Evolutionary conservation across 2,329 filamentous ascomycete species (phyloP).

Genomic region (Diaporthe citrichinensis): DNA sequence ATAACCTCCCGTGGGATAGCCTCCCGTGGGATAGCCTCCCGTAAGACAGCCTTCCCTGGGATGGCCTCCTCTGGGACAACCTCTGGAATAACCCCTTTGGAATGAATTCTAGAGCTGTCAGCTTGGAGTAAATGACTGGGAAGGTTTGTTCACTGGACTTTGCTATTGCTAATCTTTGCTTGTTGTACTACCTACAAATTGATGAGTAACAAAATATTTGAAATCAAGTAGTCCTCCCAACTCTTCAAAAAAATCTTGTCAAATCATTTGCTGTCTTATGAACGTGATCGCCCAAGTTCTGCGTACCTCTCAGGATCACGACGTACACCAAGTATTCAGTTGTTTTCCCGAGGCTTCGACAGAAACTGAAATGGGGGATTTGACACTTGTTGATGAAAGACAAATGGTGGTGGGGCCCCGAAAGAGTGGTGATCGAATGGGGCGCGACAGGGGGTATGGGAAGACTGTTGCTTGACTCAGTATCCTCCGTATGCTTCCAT

Average conservation of each 20-base stretch:
- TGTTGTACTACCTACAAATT: not conserved
- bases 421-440: not conserved
- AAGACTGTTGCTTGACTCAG: conserved; percentile 15
- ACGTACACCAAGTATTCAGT: not conserved
- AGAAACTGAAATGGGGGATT: not conserved
- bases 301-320: not conserved
- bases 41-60: too few relatives aligned
- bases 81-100: too few relatives aligned
- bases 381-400: not conserved
- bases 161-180: too few relatives aligned
- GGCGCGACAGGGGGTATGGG: not conserved
- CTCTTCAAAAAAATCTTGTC: not conserved
- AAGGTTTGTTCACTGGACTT: too few relatives aligned
- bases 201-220: not conserved
- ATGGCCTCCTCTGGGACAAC: too few relatives aligned
- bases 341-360: not conserved
- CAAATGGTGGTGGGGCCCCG: not conserved
- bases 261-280: not conserved
- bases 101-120: too few relatives aligned
- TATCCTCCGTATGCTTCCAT: not conserved
- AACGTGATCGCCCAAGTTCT: not conserved
- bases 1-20: too few relatives aligned
- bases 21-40: too few relatives aligned
- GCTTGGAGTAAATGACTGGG: too few relatives aligned
- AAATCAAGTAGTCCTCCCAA: not conserved